Percentiles rank a stretch among this genome's conserved stretches.
Conservation (phyloP, 2,329 filamentous ascomycete species). For the Beauveria bassiana region DNA sequence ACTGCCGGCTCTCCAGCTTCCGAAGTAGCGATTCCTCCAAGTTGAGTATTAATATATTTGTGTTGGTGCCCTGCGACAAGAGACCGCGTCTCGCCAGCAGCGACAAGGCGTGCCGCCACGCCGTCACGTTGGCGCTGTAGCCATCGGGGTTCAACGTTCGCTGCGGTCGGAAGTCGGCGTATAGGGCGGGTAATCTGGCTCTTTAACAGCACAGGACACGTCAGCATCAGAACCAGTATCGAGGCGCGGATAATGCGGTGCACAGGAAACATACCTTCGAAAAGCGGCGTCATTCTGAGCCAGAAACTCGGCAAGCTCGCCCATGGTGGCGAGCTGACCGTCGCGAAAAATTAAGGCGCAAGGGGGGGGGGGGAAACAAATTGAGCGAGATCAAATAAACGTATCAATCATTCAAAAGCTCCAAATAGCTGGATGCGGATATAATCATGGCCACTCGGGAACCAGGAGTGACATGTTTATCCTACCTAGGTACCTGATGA, state of each 20-base stretch:
- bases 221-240: background rate
- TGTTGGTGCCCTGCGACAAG: conserved; percentile 32
- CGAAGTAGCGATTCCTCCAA: conserved; percentile 58
- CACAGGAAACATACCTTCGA: conserved; percentile 35
- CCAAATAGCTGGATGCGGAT: background rate
- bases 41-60: conserved; percentile 44
- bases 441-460: background rate
- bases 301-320: conserved; percentile 61
- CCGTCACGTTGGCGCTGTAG: conserved; percentile 69
- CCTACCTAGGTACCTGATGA: background rate
- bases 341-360: background rate
- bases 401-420: background rate
- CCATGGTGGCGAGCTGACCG: conserved; percentile 37
- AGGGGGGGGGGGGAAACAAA: background rate
- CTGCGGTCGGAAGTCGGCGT: conserved; percentile 76
- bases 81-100: conserved; percentile 57
- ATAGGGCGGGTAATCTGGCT: conserved; percentile 74
- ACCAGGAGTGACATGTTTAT: background rate
- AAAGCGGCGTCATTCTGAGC: conserved; percentile 54
- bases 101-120: conserved; percentile 71
- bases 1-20: conserved; percentile 67
- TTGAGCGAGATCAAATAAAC: background rate
- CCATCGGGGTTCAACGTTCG: conserved; percentile 74
- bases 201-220: conserved; percentile 31
- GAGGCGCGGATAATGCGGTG: no score